Conservation (phyloP, 805 yeast genomes). For the Candida alai region DNA sequence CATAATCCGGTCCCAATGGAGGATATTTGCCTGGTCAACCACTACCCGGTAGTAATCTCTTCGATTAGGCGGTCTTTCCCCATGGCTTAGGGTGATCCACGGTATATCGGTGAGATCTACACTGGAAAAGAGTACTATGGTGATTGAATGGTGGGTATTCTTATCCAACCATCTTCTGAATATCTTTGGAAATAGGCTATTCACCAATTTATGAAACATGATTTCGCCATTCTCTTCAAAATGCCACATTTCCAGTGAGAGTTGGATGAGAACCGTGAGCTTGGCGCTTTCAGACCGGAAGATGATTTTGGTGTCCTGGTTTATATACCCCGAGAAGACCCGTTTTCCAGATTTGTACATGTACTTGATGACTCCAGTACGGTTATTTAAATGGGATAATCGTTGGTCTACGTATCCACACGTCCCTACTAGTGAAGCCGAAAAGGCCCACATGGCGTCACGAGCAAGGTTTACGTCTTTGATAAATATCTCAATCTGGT, state of each 20-base stretch:
- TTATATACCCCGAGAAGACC: constrained; percentile 71
- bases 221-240: constrained; percentile 96
- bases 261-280: constrained; percentile 76
- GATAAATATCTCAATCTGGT: constrained; percentile 74
- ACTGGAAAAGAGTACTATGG: constrained; percentile 83
- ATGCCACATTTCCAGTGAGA: constrained; percentile 96
- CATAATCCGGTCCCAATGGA: constrained; percentile 92
- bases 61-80: constrained; percentile 65
- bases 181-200: constrained; percentile 86
- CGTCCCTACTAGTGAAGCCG: constrained; percentile 54
- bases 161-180: constrained; percentile 83
- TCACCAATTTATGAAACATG: constrained; percentile 86
- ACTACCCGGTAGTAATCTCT: constrained; percentile 88
- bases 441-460: constrained; percentile 89
- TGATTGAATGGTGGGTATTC: constrained; percentile 86
- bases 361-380: constrained; percentile 61
- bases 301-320: constrained; percentile 70
- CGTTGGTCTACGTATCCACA: constrained; percentile 69
- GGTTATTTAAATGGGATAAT: constrained; percentile 53
- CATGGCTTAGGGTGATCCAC: constrained; percentile 59
- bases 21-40: constrained; percentile 87
- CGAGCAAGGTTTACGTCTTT: constrained; percentile 79
- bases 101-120: constrained; percentile 56
- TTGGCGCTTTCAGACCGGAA: constrained; percentile 91
- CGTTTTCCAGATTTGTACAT: constrained; percentile 66